A percentile compares a stretch with the other conserved stretches of the same genome.
Evolutionary conservation across 2,329 filamentous ascomycete genomes (phyloP).

Genomic region (Xylaria sp.): DNA sequence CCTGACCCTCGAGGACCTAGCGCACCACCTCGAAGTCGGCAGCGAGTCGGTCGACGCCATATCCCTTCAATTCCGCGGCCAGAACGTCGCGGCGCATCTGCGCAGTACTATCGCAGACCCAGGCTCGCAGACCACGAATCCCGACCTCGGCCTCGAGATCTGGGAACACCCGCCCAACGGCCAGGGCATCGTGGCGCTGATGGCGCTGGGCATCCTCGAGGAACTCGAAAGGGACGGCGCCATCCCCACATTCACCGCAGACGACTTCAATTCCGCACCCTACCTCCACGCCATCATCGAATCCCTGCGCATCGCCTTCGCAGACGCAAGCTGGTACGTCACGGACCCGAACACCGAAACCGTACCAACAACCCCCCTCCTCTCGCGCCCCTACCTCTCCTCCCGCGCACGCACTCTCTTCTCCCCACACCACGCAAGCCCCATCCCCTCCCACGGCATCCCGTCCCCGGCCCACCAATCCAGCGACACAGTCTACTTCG

Average conservation of each 20-base stretch:
- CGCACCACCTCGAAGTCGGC: slow-evolving; percentile 74
- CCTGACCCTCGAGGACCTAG: slow-evolving; percentile 82
- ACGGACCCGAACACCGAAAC: slow-evolving; percentile 79
- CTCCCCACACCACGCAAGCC: slow-evolving; percentile 68
- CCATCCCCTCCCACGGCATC: slow-evolving; percentile 72
- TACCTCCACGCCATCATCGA: slow-evolving; percentile 92
- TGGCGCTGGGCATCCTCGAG: slow-evolving; percentile 92
- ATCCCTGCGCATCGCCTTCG: slow-evolving; percentile 86
- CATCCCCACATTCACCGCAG: slow-evolving; percentile 74
- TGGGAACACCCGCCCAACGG: slow-evolving; percentile 99
- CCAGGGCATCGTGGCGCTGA: slow-evolving; percentile 93
- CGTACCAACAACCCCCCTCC: slow-evolving; percentile 76
- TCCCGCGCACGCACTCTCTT: slow-evolving; percentile 71
- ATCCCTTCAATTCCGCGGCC: slow-evolving; percentile 79
- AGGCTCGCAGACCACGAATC: slow-evolving; percentile 48
- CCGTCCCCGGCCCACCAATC: slow-evolving; percentile 79
- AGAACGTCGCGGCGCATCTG: slow-evolving; percentile 56
- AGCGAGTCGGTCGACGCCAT: slow-evolving; percentile 88
- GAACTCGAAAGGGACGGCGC: slow-evolving; percentile 80
- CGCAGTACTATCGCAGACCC: slow-evolving; percentile 47
- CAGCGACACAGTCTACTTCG: slow-evolving; percentile 95
- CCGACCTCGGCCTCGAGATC: slow-evolving; percentile 74
- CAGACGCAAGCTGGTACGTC: slow-evolving; percentile 90
- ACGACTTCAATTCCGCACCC: slow-evolving; percentile 82
- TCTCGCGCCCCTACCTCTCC: slow-evolving; percentile 79